Evolutionary conservation across 345 rosid species (phyloP).

Genomic region (Firmiana major): DNA sequence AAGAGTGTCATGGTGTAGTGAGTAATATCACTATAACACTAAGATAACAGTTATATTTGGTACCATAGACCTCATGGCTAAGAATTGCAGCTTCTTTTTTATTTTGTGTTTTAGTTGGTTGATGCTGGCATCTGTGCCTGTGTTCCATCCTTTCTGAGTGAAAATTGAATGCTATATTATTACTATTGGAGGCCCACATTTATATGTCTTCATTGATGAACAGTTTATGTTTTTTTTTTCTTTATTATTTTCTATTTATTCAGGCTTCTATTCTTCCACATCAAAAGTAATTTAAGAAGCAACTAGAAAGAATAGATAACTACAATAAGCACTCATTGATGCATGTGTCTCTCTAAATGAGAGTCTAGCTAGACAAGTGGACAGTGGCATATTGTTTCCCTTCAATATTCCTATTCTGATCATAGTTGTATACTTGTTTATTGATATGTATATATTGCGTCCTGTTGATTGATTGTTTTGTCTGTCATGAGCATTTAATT

Average conservation of each 20-base stretch:
- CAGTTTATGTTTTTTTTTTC: not conserved
- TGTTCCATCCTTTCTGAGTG: not conserved
- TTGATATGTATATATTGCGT: too few species aligned
- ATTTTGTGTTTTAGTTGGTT: not conserved
- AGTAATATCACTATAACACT: not conserved
- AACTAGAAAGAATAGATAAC: not conserved
- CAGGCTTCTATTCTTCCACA: constrained; percentile 6
- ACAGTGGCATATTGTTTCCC: not conserved
- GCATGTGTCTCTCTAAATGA: not conserved
- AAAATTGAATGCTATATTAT: not conserved
- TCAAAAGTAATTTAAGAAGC: not conserved
- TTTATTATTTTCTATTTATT: not conserved
- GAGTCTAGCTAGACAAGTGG: not conserved
- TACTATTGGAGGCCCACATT: not conserved
- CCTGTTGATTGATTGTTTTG: too few species aligned
- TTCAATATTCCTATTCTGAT: not conserved
- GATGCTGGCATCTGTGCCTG: not conserved
- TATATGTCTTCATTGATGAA: not conserved
- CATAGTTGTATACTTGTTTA: too few species aligned
- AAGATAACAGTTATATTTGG: too few species aligned
- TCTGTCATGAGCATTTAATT: not conserved
- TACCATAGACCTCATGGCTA: not conserved
- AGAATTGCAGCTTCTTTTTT: not conserved
- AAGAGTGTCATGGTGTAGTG: not conserved
- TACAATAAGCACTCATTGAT: not conserved